Evolutionary conservation across 1,284 basidiomycete genomes (phyloP).

Genomic region (Calocybe gambosa): DNA sequence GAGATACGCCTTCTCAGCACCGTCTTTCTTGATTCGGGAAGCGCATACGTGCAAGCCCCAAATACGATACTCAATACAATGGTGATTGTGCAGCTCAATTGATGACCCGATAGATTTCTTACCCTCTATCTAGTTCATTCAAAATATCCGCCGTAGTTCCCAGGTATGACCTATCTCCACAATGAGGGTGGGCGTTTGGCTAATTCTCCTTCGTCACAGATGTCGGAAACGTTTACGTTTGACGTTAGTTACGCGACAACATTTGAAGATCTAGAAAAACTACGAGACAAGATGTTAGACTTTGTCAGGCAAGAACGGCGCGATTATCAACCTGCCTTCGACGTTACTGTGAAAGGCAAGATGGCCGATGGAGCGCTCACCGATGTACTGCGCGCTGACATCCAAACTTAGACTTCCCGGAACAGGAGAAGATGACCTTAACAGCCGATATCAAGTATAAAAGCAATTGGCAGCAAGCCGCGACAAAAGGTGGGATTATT

Average conservation of each 20-base stretch:
- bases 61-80: slow-evolving; percentile 64
- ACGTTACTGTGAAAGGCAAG: slow-evolving; percentile 57
- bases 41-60: slow-evolving; percentile 59
- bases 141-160: slow-evolving; percentile 67
- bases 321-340: slow-evolving; percentile 72
- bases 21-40: slow-evolving; percentile 61
- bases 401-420: slow-evolving; percentile 63
- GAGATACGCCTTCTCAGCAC: slow-evolving; percentile 84
- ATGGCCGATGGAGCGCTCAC: slow-evolving; percentile 2
- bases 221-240: slow-evolving; percentile 76
- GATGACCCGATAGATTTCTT: slow-evolving; percentile 8
- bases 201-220: slow-evolving; percentile 29
- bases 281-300: slow-evolving; percentile 76
- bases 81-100: slow-evolving; percentile 29
- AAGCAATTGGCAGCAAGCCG: slow-evolving; percentile 82
- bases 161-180: slow-evolving; percentile 32
- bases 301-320: slow-evolving; percentile 70
- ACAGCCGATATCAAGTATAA: slow-evolving; percentile 88
- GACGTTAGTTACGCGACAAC: slow-evolving; percentile 77
- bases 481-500: slow-evolving; percentile 54
- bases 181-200: background rate
- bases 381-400: background rate
- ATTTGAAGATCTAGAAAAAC: slow-evolving; percentile 77
- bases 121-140: slow-evolving; percentile 45
- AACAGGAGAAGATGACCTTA: slow-evolving; percentile 75